phyloP scores from a whole-genome alignment of 2,329 filamentous ascomycete species.

The Neofusicoccum sp. region DNA sequence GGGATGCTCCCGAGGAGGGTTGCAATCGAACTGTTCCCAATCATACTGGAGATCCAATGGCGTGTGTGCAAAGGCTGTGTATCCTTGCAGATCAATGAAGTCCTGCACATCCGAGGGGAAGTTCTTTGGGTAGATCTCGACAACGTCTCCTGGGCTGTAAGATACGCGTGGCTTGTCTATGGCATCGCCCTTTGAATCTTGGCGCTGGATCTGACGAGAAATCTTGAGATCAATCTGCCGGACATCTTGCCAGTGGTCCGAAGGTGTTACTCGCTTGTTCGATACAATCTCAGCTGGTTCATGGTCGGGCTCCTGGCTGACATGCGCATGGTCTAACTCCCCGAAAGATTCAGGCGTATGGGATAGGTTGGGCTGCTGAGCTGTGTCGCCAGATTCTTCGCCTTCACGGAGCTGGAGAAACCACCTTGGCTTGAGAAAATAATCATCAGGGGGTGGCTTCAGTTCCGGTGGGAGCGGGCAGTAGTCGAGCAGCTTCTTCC shows the following conservation, averaged over 20 bases:
- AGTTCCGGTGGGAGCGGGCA: constrained; percentile 71
- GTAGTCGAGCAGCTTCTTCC: constrained; percentile 64
- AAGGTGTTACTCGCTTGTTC: constrained; percentile 76
- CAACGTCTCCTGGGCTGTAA: constrained; percentile 74
- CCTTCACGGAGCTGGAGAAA: constrained; percentile 49
- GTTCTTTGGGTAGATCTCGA: constrained; percentile 86
- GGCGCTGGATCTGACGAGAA: constrained; percentile 26
- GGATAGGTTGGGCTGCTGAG: neutral
- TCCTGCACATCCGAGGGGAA: constrained; percentile 77
- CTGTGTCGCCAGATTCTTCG: neutral
- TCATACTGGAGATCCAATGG: constrained; percentile 59
- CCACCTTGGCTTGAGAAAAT: constrained; percentile 76
- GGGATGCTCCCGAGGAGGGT: constrained; percentile 42
- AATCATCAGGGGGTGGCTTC: constrained; percentile 71
- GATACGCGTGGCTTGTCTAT: constrained; percentile 32
- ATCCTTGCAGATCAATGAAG: constrained; percentile 78
- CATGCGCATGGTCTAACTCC: constrained; percentile 1
- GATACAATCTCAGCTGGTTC: constrained; percentile 60
- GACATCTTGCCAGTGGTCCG: constrained; percentile 89
- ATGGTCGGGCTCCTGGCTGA: constrained; percentile 15
- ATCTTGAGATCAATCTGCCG: constrained; percentile 69
- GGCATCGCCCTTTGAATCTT: neutral
- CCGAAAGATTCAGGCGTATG: constrained; percentile 8
- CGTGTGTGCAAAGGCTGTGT: constrained; percentile 72
- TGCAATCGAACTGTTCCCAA: constrained; percentile 33